Conservation (phyloP, 768 basidiomycete species). For the Mycena albidolilacea region DNA sequence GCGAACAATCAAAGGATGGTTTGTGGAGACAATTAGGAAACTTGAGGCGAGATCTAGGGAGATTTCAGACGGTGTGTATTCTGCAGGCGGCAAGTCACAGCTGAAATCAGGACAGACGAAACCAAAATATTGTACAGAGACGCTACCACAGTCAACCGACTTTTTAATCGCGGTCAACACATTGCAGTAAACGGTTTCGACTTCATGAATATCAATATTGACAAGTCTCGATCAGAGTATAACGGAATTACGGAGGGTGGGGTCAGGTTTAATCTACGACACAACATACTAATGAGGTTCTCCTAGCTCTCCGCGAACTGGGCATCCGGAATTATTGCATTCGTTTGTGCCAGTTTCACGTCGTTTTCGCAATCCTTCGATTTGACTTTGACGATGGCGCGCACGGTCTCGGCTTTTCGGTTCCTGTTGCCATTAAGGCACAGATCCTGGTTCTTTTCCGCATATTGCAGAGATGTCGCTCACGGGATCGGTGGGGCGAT, state of each 20-base stretch:
- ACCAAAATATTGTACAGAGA: background rate
- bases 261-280: background rate
- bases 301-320: background rate
- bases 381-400: background rate
- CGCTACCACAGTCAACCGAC: background rate
- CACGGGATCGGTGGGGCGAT: background rate
- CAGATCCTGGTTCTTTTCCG: conserved; percentile 21
- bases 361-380: conserved; percentile 9
- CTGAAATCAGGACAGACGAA: background rate
- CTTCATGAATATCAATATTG: conserved; percentile 6
- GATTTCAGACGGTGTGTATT: background rate
- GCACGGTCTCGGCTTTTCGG: conserved; percentile 12
- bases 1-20: background rate
- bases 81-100: background rate
- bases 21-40: background rate
- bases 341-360: conserved; percentile 29
- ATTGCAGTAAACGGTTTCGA: conserved; percentile 13
- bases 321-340: background rate
- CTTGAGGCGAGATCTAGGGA: conserved; percentile 8
- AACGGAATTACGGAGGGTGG: conserved; percentile 9
- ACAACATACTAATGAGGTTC: background rate
- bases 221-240: conserved; percentile 13
- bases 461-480: conserved; percentile 20
- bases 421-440: background rate
- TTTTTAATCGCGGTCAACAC: background rate